Evolutionary conservation across 2,329 filamentous ascomycete genomes (phyloP).

Genomic region (Didymella arachidicola): DNA sequence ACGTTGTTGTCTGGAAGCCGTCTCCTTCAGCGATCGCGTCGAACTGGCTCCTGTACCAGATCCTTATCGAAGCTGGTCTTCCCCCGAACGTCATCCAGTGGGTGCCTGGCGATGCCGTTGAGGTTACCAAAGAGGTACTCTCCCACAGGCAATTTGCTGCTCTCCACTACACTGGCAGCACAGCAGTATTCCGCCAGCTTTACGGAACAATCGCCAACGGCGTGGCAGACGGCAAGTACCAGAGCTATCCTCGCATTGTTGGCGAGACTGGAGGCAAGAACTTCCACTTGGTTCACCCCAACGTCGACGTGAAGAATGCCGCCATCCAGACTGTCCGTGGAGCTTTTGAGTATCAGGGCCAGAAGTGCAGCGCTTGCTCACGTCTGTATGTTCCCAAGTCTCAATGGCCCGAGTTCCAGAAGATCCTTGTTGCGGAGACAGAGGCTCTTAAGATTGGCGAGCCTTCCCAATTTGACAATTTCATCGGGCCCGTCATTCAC

Average conservation of each 20-base stretch:
- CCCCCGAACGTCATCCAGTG: conserved; percentile 93
- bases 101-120: conserved; percentile 84
- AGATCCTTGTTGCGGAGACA: conserved; percentile 72
- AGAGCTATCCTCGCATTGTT: conserved; percentile 85
- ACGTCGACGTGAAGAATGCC: conserved; percentile 80
- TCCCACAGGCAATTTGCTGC: conserved; percentile 82
- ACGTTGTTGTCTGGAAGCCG: conserved; percentile 98
- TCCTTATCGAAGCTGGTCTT: conserved; percentile 88
- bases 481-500: conserved; percentile 89
- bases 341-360: conserved; percentile 89
- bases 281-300: conserved; percentile 83
- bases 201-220: conserved; percentile 86
- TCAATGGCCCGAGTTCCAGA: conserved; percentile 74
- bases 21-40: conserved; percentile 87
- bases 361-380: conserved; percentile 89
- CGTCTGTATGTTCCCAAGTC: conserved; percentile 80
- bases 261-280: conserved; percentile 95
- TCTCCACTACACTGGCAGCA: conserved; percentile 96
- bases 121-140: conserved; percentile 80
- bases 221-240: conserved; percentile 82
- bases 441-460: conserved; percentile 74
- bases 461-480: conserved; percentile 76
- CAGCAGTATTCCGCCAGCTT: conserved; percentile 85
- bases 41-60: conserved; percentile 89
- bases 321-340: conserved; percentile 83